Evolutionary conservation across 192 early-diverging fungal genomes (phyloP).

Genomic region (Phycomyces blakesleeanus): DNA sequence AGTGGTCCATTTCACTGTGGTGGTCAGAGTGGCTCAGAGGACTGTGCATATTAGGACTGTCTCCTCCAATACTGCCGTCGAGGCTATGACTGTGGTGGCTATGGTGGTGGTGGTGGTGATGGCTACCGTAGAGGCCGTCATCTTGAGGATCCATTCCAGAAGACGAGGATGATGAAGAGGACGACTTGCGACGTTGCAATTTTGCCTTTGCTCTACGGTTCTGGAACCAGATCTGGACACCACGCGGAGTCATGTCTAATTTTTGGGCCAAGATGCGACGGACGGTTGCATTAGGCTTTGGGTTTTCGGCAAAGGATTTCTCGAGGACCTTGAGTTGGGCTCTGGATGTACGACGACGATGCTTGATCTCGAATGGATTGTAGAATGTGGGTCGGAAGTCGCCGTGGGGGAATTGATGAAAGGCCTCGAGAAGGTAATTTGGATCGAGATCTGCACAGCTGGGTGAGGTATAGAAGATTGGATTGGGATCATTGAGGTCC

Average conservation of each 20-base stretch:
- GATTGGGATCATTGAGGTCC: not conserved
- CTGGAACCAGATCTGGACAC: constrained; percentile 86
- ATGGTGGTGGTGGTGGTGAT: too few species aligned
- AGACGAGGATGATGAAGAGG: too few species aligned
- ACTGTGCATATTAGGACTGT: not conserved
- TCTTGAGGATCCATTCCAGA: constrained; percentile 9
- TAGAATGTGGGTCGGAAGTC: constrained; percentile 73
- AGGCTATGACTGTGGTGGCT: too few species aligned
- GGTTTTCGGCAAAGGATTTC: constrained; percentile 57
- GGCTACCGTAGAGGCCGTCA: not conserved
- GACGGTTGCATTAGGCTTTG: constrained; percentile 62
- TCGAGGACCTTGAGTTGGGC: constrained; percentile 71
- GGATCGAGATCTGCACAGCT: not conserved
- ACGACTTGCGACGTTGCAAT: constrained; percentile 42
- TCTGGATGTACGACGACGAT: constrained; percentile 69
- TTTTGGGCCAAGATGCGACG: constrained; percentile 59
- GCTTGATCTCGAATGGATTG: constrained; percentile 75
- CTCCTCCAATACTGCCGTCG: not conserved
- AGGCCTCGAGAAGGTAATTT: constrained; percentile 15
- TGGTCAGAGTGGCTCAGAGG: not conserved
- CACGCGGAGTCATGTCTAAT: constrained; percentile 65
- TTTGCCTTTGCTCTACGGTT: constrained; percentile 87
- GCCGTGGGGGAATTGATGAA: constrained; percentile 21
- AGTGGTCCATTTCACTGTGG: not conserved
- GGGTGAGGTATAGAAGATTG: not conserved